These are phyloP conservation scores for Mycena haematopus DNA, from an alignment of 768 basidiomycete species.

Conservation along the genomic window DNA sequence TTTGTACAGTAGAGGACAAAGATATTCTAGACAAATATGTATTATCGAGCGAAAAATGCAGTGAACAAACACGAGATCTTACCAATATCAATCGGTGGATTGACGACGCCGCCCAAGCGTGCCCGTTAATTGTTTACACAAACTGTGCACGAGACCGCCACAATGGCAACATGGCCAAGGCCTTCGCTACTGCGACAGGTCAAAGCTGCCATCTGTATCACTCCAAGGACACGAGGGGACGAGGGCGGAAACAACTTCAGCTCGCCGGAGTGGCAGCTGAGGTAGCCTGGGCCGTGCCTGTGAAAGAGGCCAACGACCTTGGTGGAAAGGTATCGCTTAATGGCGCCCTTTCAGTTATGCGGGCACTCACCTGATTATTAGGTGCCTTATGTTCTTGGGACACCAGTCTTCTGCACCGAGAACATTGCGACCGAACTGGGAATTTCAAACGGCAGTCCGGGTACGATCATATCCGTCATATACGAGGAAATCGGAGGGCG, in stretches of 20 bases:
- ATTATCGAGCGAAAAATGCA: too few species aligned
- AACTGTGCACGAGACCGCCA: not conserved
- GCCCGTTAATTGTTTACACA: slow-evolving; percentile 19
- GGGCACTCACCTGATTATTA: too few species aligned
- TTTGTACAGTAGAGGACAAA: too few species aligned
- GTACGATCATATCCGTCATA: not conserved
- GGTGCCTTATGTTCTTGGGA: slow-evolving; percentile 18
- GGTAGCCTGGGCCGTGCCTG: slow-evolving; percentile 10
- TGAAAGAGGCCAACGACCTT: slow-evolving; percentile 19
- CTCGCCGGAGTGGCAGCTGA: slow-evolving; percentile 18
- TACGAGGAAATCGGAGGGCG: too few species aligned
- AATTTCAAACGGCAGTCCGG: slow-evolving; percentile 20
- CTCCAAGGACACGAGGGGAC: slow-evolving; percentile 12
- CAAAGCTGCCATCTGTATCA: not conserved
- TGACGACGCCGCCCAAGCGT: not conserved
- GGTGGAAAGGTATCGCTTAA: slow-evolving; percentile 6
- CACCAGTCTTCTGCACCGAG: slow-evolving; percentile 22
- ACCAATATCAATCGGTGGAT: too few species aligned
- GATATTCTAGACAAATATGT: too few species aligned
- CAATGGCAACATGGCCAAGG: too few species aligned
- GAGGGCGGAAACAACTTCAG: not conserved
- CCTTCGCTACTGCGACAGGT: too few species aligned
- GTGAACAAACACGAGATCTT: too few species aligned
- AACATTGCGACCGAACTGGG: slow-evolving; percentile 23
- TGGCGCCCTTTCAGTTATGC: too few species aligned